A percentile compares a stretch with the other conserved stretches of the same genome.
These are phyloP conservation scores for Cyamopsis tetragonoloba DNA, from an alignment of 306 rosid genomes.

Conservation along the genomic window DNA sequence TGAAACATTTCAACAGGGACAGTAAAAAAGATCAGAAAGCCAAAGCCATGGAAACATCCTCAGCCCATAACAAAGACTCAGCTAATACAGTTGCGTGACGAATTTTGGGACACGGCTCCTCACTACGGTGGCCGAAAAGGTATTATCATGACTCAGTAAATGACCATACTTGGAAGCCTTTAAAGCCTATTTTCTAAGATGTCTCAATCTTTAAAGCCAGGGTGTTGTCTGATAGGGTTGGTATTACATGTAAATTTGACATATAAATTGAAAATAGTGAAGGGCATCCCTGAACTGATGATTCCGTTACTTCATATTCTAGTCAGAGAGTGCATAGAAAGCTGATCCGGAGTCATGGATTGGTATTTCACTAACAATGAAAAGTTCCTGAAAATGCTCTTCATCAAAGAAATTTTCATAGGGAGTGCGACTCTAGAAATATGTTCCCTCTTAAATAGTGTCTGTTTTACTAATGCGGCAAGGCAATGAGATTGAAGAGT, in stretches of 20 bases:
- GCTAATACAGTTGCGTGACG: slow-evolving; percentile 83
- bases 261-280: too few relatives aligned
- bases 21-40: slow-evolving; percentile 78
- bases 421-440: neutral
- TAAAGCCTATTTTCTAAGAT: neutral
- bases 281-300: neutral
- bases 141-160: slow-evolving; percentile 23
- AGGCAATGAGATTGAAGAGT: neutral
- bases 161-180: slow-evolving; percentile 1
- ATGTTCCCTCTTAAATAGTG: neutral
- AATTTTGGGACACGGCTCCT: slow-evolving; percentile 99
- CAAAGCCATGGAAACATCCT: slow-evolving; percentile 99
- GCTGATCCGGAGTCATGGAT: neutral
- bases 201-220: neutral
- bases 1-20: slow-evolving; percentile 46
- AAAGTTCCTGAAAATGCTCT: neutral
- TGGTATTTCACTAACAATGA: slow-evolving; percentile 3
- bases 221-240: neutral
- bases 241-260: neutral
- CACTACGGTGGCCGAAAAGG: slow-evolving; percentile 99
- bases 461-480: neutral
- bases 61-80: slow-evolving; percentile 92
- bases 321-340: neutral
- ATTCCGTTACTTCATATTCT: neutral
- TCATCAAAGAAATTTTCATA: neutral